Conservation (phyloP, 2,329 filamentous ascomycete species). For the Nigrograna mackinnonii region DNA sequence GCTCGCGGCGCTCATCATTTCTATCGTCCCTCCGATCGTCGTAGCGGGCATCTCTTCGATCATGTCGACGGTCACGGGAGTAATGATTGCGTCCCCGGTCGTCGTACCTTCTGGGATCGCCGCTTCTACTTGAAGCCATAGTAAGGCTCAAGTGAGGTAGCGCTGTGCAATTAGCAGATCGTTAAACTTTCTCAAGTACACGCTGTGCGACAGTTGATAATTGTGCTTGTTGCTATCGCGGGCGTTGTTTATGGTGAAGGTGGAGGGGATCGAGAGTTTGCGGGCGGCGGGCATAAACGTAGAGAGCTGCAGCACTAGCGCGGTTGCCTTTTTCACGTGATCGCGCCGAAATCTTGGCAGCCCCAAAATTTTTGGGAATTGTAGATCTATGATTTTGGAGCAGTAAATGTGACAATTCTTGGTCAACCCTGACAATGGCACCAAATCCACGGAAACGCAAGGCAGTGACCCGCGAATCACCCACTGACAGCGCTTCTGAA, state of each 20-base stretch:
- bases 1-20: conserved; percentile 8
- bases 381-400: no score
- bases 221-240: no score
- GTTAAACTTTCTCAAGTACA: no score
- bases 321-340: no score
- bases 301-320: no score
- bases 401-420: conserved; percentile 6
- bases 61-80: conserved; percentile 8
- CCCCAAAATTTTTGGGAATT: conserved; percentile 20
- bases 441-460: conserved; percentile 56
- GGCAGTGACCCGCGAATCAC: conserved; percentile 41
- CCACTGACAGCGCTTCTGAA: conserved; percentile 30
- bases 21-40: conserved; percentile 60
- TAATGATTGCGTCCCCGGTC: conserved; percentile 60
- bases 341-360: conserved; percentile 32
- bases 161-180: no score
- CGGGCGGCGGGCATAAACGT: no score
- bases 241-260: no score
- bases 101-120: conserved; percentile 62
- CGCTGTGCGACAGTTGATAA: no score
- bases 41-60: conserved; percentile 30
- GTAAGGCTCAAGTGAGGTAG: no score
- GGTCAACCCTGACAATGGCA: conserved; percentile 24
- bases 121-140: conserved; percentile 67
- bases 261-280: no score